Base-by-base conservation (phyloP, 257 asterid species). In the Lycium ferocissimum region DNA sequence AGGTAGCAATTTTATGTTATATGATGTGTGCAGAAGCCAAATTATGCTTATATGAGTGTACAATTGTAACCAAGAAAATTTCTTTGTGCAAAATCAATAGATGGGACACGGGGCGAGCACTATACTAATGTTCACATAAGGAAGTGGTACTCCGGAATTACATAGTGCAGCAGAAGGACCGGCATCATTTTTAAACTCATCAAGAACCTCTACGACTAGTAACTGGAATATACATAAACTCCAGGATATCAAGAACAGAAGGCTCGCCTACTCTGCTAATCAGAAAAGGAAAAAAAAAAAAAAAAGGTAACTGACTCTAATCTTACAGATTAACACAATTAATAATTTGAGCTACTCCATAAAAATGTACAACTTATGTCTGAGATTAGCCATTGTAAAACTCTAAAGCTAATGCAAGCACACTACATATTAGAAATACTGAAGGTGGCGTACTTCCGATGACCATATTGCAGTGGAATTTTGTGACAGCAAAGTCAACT, bases 21-120 rank as follows among this genome's bases (percentile, higher is more conserved):
- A 15, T 22, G n/a, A 49, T 20, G 43, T 12, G n/a, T 17, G 62
- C 61, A 76, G 47, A 76, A 26, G 8, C 45, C 45, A 76, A 75
- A 76, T 76, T 76, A 33, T 49, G 81, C 63, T 76, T 45, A 76
- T 59, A 26, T 51, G 45, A 12, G 26, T 13, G 81, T 22, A 51
- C 63, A 76, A 49, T 49, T 51, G 62, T 51, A 76, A 51, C 20
- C 45, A 76, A 49, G 61, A 76, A 65, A 76, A 13, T 22, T 51
- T 51, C 22, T 51, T 22, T 2, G 10, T 26, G 43, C 13, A 58
- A 13, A 51, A 76, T 22, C 81, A 76, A 51, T 26, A 51, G 22
- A 76, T 22, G 62, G 62, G n/a, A 49, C 62, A 75, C 13, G n/a
- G 56, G 43, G 49, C 38, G 37, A 49, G 62, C 81, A 76, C 22